Base-by-base conservation (phyloP, 495 filamentous ascomycete species). In the Neurospora sp. region DNA sequence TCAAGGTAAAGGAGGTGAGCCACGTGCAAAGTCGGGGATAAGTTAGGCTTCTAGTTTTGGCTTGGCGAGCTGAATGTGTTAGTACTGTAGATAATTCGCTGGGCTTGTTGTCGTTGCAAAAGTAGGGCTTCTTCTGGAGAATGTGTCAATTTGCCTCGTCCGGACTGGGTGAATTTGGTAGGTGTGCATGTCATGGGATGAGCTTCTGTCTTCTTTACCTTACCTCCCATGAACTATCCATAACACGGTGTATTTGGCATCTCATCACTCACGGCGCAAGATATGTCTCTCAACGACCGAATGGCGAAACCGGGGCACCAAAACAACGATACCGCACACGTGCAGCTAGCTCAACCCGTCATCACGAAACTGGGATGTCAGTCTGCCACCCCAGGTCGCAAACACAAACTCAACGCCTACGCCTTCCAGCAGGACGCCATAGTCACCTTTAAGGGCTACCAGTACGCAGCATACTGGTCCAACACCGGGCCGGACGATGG, bases 401-500 rank as follows among this genome's bases (percentile, higher is more conserved):
- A 71, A 39, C 80, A 74, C 77, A 75, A 78, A 42, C 76, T 85
- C 69, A 85, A 85, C 75, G 82, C 80, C 39, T 79, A 80, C 71
- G 81, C 83, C 3, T 84, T 84, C 74, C 83, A 85, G 70, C 83
- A 85, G 71, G 80, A 85, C 71, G 81, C 76, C 42, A 77, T 85
- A 69, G 72, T 77, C 39, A 76, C 82, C 39, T 81, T 80, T 73
- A 76, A 78, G 38, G 83, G 82, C 12, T 82, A 77, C 77, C 85
- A 86, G 72, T 87, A 86, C 71, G 81, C 79, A 42, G 79, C 77
- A 35, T 86, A 82, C 74, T 87, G 85, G 73, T 78, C 75, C 74
- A 75, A 75, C 44, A 73, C 80, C 0, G 69, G 74, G n/a, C 70
- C 73, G 27, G 41, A 39, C 8, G 61, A 59, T 11, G 75, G 70